A percentile compares a stretch with the other conserved stretches of the same genome.
These are phyloP conservation scores for Colletotrichum brevisporum DNA, from an alignment of 2,329 filamentous ascomycete genomes.

Conservation along the genomic window DNA sequence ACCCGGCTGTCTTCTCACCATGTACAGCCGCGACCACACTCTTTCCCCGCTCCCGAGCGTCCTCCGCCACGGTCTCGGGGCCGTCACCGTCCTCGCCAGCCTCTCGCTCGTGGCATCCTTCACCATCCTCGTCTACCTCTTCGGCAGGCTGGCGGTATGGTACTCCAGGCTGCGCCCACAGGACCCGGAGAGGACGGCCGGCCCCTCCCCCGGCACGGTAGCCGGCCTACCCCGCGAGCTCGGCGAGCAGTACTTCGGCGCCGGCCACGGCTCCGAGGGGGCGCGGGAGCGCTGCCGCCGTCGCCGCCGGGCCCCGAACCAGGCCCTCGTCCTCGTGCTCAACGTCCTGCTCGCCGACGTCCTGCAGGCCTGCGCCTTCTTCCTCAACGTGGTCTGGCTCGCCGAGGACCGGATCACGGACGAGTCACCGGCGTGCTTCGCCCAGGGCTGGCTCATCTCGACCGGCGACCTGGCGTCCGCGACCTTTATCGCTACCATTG, in stretches of 20 bases:
- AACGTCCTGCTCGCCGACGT: slow-evolving; percentile 72
- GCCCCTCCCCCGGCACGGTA: slow-evolving; percentile 4
- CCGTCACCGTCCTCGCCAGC: slow-evolving; percentile 52
- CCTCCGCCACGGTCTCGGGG: slow-evolving; percentile 52
- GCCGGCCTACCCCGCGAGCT: slow-evolving; percentile 42
- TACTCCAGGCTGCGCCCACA: slow-evolving; percentile 49
- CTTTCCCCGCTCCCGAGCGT: slow-evolving; percentile 52
- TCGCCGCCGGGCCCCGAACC: slow-evolving; percentile 55
- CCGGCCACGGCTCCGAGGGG: slow-evolving; percentile 37
- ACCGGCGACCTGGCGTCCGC: slow-evolving; percentile 70
- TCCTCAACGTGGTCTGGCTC: slow-evolving; percentile 68
- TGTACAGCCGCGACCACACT: slow-evolving; percentile 38
- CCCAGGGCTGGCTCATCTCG: slow-evolving; percentile 71
- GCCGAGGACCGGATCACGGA: slow-evolving; percentile 62
- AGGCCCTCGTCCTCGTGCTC: slow-evolving; percentile 72
- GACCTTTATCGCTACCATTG: slow-evolving; percentile 71
- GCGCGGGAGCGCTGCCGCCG: too few relatives aligned
- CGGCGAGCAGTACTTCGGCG: slow-evolving; percentile 35
- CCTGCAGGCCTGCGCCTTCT: slow-evolving; percentile 68
- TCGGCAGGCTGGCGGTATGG: slow-evolving; percentile 53
- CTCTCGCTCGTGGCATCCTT: slow-evolving; percentile 53
- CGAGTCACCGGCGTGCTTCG: slow-evolving; percentile 61
- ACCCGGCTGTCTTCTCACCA: not conserved
- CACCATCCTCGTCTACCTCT: slow-evolving; percentile 51
- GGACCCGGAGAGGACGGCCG: slow-evolving; percentile 43